Base-by-base conservation (phyloP, 768 basidiomycete genomes). In the Xerocomus potaroensis region DNA sequence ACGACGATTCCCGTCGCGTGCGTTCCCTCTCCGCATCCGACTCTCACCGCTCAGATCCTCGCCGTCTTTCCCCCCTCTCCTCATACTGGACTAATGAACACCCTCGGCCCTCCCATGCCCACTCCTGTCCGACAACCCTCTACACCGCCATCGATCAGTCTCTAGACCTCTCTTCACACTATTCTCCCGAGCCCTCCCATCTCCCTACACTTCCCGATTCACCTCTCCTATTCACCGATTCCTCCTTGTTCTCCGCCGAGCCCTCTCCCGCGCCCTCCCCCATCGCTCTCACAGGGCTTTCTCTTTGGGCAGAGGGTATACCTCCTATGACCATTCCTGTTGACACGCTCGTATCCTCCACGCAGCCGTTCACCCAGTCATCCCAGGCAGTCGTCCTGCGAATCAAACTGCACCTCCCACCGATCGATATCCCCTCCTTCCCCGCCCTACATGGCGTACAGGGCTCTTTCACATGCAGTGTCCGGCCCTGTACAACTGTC, bases 261-360 rank as follows among this genome's bases (percentile, higher is more conserved):
- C 46, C 67, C 61, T 61, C 56, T 59, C 71, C 61, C 26, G 26
- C 26, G 10, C 26, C 5, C 63, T 65, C 50, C 50, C 63, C 62
- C 22, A 47, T 57, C 44, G 72, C 69, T 32, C 48, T 74, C 36
- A 64, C 65, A 12, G 38, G 32, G 37, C 61, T 87, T 46, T 74
- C 72, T 32, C 70, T 88, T 15, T 74, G 74, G 59, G 80, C 85
- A 19, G 81, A 84, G 54, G 83, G 84, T 48, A 84, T 87, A 80
- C 66, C 73, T n/a, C 73, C 80, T 15, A 73, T 81, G 45, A 67
- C 72, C 24, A 70, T 86, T 61, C 77, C 81, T 50, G 69, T 84
- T 46, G 83, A 83, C 60, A 69, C 73, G 18, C 64, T 83, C 37
- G 52, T 69, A 37, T 69, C 74, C 37, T 65, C 73, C 18, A 50